These are phyloP conservation scores for Alternaria arbusti DNA, from an alignment of 2,329 filamentous ascomycete genomes.

Conservation along the genomic window DNA sequence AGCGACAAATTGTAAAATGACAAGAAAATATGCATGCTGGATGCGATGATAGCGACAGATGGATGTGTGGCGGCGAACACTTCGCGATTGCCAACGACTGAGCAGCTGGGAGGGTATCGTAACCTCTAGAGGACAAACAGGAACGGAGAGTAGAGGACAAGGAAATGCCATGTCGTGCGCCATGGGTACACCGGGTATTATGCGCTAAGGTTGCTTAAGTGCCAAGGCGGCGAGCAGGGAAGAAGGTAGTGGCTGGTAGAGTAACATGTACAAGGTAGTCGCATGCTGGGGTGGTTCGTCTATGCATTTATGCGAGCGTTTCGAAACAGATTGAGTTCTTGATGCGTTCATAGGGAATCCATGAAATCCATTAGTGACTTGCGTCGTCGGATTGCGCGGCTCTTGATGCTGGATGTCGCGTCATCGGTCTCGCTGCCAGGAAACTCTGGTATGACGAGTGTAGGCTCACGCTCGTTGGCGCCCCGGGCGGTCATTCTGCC, in stretches of 20 bases:
- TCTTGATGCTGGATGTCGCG: conserved; percentile 28
- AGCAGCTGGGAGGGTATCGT: conserved; percentile 12
- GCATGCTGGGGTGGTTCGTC: not conserved
- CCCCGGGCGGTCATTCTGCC: conserved; percentile 41
- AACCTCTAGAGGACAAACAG: conserved; percentile 4
- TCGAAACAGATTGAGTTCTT: conserved; percentile 23
- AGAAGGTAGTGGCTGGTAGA: not conserved
- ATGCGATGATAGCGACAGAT: conserved; percentile 26
- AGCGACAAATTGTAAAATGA: not conserved
- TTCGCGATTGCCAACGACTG: conserved; percentile 11
- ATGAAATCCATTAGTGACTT: conserved; percentile 48
- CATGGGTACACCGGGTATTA: conserved; percentile 20
- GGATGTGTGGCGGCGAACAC: conserved; percentile 17
- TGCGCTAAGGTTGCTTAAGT: conserved; percentile 3
- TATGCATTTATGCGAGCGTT: conserved; percentile 21
- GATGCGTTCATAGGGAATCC: conserved; percentile 20
- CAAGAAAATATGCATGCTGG: conserved; percentile 16
- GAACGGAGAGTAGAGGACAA: not conserved
- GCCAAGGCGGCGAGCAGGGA: not conserved
- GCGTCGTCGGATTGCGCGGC: conserved; percentile 41
- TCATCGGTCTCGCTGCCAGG: conserved; percentile 27
- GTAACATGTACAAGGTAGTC: conserved; percentile 9
- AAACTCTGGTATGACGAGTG: conserved; percentile 42
- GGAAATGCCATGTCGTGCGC: conserved; percentile 4
- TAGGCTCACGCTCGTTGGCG: conserved; percentile 45